Base-by-base conservation (phyloP, 169 alveolate genomes). In the Cryptosporidium felis region DNA sequence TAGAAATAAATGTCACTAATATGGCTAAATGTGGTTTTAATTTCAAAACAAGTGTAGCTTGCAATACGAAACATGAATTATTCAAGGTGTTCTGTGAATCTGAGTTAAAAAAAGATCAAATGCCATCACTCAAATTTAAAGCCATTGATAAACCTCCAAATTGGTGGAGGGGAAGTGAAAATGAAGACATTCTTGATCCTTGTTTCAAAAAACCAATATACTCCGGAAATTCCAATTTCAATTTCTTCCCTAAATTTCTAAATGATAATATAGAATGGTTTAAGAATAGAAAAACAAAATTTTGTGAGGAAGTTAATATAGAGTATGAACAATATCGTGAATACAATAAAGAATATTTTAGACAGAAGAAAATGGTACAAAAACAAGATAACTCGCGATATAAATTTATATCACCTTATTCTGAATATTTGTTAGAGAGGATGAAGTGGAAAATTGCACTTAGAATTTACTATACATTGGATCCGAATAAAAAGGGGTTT, bases 401-500 rank as follows among this genome's bases (percentile, higher is more conserved):
- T 40, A 74, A 58, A 58, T 74, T 23, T 30, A 32, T 74, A 23
- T 74, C 85, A 6, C 85, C 74, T 4, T 74, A 51, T 74, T 74
- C 85, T 1, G 85, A 74, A 58, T 53, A 74, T 74, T 44, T 74
- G 18, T 53, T 74, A 14, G 85, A 74, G 41, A 49, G 67, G 23
- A n/a, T 74, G 21, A 74, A 49, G 36, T 74, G 85, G 85, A 74
- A 74, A 53, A 53, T 74, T 53, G 85, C 85, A 74, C 58, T 74
- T 8, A 28, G 85, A 74, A 74, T 74, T 38, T 74, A 74, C 30
- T 74, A 74, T 38, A 56, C 85, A 21, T 34, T 74, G n/a, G 85
- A 74, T 16, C 85, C 85, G 5, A 61, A 40, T 38, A 53, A 53
- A 28, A 74, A 56, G 42, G 85, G 67, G 18, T 53, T 36, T 58